Evolutionary conservation across 1,139 yeast genomes (phyloP).

Genomic region (Nadsonia commutata): DNA sequence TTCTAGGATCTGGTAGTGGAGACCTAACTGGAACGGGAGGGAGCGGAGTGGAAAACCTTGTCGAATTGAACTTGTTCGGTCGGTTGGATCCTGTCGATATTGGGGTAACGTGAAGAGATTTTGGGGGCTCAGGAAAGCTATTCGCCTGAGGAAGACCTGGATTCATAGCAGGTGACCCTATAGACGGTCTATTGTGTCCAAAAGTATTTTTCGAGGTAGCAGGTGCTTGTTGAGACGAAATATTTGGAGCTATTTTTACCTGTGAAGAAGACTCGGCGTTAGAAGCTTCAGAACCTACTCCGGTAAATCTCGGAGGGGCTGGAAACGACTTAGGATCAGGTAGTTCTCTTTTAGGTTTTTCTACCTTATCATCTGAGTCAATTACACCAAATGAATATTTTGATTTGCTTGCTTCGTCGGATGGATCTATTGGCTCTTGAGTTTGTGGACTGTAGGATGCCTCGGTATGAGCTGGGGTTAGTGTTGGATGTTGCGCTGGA

Average conservation of each 20-base stretch:
- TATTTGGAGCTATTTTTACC: too few relatives aligned
- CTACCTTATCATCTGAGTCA: conserved; percentile 1
- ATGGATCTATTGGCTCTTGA: too few relatives aligned
- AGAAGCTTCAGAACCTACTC: not conserved
- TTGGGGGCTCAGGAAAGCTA: conserved; percentile 1
- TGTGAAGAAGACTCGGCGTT: too few relatives aligned
- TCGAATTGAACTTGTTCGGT: not conserved
- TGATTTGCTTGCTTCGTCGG: too few relatives aligned
- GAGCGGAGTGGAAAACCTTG: not conserved
- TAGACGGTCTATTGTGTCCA: conserved; percentile 4
- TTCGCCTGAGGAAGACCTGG: conserved; percentile 8
- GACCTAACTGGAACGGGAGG: not conserved
- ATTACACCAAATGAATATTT: conserved; percentile 5
- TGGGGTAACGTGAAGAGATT: not conserved
- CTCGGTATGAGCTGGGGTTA: conserved; percentile 5
- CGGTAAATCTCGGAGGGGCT: conserved; percentile 26
- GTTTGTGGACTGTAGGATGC: too few relatives aligned
- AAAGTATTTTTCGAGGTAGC: too few relatives aligned
- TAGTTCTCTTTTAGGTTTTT: conserved; percentile 16
- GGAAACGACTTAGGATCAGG: conserved; percentile 30
- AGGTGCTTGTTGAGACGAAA: too few relatives aligned
- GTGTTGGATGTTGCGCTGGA: conserved; percentile 7
- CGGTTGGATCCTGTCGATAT: not conserved
- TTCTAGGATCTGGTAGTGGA: conserved; percentile 2
- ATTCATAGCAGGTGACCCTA: conserved; percentile 4